Percentiles rank a stretch among this genome's conserved stretches.
These are phyloP conservation scores for Komagataella mondaviorum DNA, from an alignment of 805 yeast genomes.

Conservation along the genomic window DNA sequence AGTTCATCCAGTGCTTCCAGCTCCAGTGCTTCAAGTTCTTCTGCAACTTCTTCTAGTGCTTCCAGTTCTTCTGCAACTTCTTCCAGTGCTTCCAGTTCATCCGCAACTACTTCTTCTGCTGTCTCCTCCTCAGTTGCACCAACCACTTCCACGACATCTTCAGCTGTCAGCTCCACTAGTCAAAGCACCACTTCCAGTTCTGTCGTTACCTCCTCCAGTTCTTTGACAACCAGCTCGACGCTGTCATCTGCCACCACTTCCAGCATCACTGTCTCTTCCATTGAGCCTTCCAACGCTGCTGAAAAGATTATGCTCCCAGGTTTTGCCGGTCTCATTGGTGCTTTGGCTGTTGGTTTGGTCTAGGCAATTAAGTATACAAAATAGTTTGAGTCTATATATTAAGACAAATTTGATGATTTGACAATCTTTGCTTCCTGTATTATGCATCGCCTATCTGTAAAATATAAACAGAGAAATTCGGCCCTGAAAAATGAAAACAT, in stretches of 20 bases:
- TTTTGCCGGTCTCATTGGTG: conserved; percentile 4
- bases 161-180: conserved; percentile 8
- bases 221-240: not conserved
- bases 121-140: conserved; percentile 6
- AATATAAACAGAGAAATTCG: too few relatives aligned
- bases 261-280: not conserved
- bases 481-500: too few relatives aligned
- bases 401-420: too few relatives aligned
- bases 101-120: conserved; percentile 3
- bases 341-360: conserved; percentile 3
- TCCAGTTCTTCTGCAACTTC: conserved; percentile 6
- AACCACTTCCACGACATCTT: conserved; percentile 9
- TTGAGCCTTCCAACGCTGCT: conserved; percentile 1
- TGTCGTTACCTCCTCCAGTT: conserved; percentile 6
- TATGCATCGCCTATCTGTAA: not conserved
- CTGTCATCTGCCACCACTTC: conserved; percentile 1
- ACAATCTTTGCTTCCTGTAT: too few relatives aligned
- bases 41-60: conserved; percentile 7
- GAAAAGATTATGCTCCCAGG: conserved; percentile 2
- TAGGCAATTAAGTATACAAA: not conserved
- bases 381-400: not conserved
- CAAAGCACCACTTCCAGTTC: conserved; percentile 3
- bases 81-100: conserved; percentile 6
- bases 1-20: conserved; percentile 13
- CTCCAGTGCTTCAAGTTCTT: conserved; percentile 6